Evolutionary conservation across 2,329 filamentous ascomycete genomes (phyloP), one percentile per base, ranked within the genome.

Genomic region (Fusarium bulbicola): DNA sequence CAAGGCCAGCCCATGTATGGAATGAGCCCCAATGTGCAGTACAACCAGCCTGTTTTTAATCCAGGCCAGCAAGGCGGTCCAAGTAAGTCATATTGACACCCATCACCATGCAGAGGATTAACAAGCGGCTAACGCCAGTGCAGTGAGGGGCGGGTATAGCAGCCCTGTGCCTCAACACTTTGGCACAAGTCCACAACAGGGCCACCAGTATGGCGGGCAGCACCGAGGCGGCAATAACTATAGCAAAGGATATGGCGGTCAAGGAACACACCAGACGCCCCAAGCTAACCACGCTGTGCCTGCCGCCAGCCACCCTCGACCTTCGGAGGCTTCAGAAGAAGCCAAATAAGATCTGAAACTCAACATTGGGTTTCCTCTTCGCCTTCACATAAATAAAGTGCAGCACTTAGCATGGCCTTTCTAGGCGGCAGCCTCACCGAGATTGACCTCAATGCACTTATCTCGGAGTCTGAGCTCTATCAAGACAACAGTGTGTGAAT

Each of bases 1-100:
- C 95, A 97, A 81, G 95, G 95, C 45, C 94, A 97, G 80, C 90
- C 85, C 77, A 90, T 86, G 84, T 95, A 89, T 85, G 92, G 89
- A 72, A 93, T 95, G 91, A 93, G 91, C 77, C 92, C 92, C 47
- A 91, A 87, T 59, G 88, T 92, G 82, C 92, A 92, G 79, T 93
- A 92, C 79, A 92, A 91, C 78, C 93, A 94, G 79, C 92, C 92
- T 42, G 89, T 90, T 59, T 95, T 92, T 81, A 86, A 87, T 66
- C 89, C 90, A 37, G 92, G 92, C 75, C 92, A 93, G 74, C 89
- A 89, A 52, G 81, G 77, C 73, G 90, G 88, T 76, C 92, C 93
- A 81, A 92, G 92, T 93, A 90, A 89, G 92, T 92, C 74, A 78
- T 54, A 36, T 45, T 46, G 42, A 60, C 37, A 24, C 30, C 54